Evolutionary conservation across 225 moss, liverwort and hornwort genomes (phyloP).

Genomic region (Bryoerythrophyllum caledonicum): DNA sequence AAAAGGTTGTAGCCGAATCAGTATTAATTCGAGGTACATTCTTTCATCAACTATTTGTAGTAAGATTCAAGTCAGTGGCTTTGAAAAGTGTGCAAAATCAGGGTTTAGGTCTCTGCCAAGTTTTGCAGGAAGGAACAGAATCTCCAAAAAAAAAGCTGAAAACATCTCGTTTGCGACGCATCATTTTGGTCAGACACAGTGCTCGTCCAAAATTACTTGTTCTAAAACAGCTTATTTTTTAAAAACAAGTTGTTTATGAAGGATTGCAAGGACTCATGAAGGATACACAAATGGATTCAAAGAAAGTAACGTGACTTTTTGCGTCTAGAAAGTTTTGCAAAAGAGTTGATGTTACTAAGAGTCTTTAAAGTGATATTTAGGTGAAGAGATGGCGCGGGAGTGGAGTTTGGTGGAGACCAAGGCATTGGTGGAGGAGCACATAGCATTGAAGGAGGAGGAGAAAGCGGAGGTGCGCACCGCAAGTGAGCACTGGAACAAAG

Average conservation of each 20-base stretch:
- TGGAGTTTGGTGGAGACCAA: constrained; percentile 53
- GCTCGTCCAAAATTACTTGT: no score
- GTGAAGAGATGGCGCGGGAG: constrained; percentile 46
- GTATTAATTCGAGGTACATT: not conserved
- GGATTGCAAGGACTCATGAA: no score
- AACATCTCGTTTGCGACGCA: not conserved
- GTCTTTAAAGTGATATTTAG: not conserved
- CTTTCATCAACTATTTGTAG: not conserved
- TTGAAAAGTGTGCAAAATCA: not conserved
- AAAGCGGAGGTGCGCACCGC: constrained; percentile 23
- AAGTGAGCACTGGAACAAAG: constrained; percentile 57
- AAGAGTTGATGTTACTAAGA: no score
- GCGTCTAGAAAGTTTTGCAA: no score
- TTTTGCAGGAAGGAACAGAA: not conserved
- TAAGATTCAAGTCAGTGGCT: no score
- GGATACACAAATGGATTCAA: no score
- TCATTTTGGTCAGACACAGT: no score
- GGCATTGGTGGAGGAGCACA: constrained; percentile 48
- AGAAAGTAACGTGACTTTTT: no score
- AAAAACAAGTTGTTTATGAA: no score
- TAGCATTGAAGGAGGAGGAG: constrained; percentile 45
- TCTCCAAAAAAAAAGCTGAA: not conserved
- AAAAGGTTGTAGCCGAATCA: not conserved
- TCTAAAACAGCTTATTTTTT: not conserved
- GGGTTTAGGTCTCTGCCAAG: not conserved